phyloP scores from a whole-genome alignment of 1,284 basidiomycete species.

The Tylopilus sp. region DNA sequence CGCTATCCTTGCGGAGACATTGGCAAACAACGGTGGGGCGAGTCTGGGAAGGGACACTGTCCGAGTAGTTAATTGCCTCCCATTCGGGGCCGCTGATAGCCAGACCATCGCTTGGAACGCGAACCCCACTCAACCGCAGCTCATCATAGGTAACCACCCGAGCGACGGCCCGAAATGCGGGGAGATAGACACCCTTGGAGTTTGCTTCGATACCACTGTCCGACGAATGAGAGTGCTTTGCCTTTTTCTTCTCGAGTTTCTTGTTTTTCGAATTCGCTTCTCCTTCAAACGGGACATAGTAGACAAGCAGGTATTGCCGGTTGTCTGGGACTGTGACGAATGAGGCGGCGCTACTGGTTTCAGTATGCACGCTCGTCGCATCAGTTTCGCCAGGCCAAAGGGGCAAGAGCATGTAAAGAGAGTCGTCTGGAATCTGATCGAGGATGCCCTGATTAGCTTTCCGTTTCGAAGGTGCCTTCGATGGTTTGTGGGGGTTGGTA shows the following conservation, averaged over 20 bases:
- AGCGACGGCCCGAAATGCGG: conserved; percentile 62
- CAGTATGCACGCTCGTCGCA: conserved; percentile 30
- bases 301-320: conserved; percentile 67
- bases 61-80: conserved; percentile 43
- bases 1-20: conserved; percentile 56
- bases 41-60: not conserved
- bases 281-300: conserved; percentile 52
- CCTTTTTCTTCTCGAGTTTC: conserved; percentile 34
- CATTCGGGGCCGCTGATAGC: conserved; percentile 57
- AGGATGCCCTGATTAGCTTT: conserved; percentile 46
- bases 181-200: conserved; percentile 45
- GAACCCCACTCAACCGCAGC: conserved; percentile 63
- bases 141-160: conserved; percentile 64
- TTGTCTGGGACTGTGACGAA: conserved; percentile 44
- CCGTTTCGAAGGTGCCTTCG: conserved; percentile 24
- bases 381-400: conserved; percentile 76
- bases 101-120: conserved; percentile 65
- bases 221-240: conserved; percentile 31
- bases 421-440: conserved; percentile 57
- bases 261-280: conserved; percentile 27
- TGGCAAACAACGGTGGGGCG: conserved; percentile 51
- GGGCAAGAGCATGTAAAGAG: conserved; percentile 75
- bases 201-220: conserved; percentile 37
- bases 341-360: conserved; percentile 32
- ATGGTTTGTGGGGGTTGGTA: conserved; percentile 39